Evolutionary conservation across 1,284 basidiomycete genomes (phyloP), one percentile per base, ranked within the genome.

Genomic region (Cutaneotrichosporon sp.): DNA sequence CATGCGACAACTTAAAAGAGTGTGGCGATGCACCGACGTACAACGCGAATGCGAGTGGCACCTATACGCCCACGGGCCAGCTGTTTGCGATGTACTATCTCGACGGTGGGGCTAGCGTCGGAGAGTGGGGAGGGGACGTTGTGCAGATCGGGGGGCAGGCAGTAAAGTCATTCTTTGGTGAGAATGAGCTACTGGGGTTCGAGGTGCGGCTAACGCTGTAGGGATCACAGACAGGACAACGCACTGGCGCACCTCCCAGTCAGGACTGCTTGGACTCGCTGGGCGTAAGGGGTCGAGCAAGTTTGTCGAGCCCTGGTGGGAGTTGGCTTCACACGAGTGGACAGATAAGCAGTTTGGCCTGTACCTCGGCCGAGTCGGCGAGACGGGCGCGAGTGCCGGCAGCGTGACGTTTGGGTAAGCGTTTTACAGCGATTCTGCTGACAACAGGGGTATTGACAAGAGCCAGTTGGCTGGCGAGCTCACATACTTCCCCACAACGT

Each of bases 111-210:
- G 90, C 86, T 10, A 39, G 20, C 0, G 67, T 76, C 0, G 93
- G 92, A 2, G 64, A 68, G 6, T 81, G 93, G 11, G 88, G 78
- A 1, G 65, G 77, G 12, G 93, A 97, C 61, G 76, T 77, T 2
- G 82, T 94, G 3, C 80, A 85, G 62, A 85, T 92, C 80, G 88
- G 83, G 3, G 89, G 88, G 1, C 90, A 88, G 69, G 79, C 79
- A 10, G 83, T 90, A 4, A 62, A 76, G 10, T 79, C 82, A 44
- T 87, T 90, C 0, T 86, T 89, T 61, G 86, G 78, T 70, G 49
- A 51, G 62, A 66, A 45, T 49, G 61, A 71, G 44, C 52, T 56
- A 11, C 8, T 11, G 34, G 16, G 16, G 10, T 35, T n/a, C 8
- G 16, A 8, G 34, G 19, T 8, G 19, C n/a, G 4, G 35, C 20